These are phyloP conservation scores for Vitis hybrid DNA, from an alignment of 177 flowering plant genomes.

Conservation along the genomic window DNA sequence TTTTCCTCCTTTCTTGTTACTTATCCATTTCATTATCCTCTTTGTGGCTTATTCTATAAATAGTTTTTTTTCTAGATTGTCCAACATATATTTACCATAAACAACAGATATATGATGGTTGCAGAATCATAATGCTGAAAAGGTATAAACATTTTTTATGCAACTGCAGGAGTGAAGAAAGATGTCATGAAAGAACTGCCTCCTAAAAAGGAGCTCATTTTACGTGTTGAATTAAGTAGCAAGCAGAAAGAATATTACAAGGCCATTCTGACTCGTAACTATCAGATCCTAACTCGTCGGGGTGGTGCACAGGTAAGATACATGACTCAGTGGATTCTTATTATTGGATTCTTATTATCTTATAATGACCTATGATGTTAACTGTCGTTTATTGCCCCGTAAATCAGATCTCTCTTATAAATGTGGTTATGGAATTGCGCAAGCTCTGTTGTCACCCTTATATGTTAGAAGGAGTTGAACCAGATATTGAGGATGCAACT, in stretches of 20 bases:
- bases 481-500: conserved; percentile 55
- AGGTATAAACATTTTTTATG: not conserved
- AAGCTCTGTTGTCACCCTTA: conserved; percentile 96
- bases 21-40: no score
- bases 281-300: conserved; percentile 75
- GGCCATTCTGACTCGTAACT: conserved; percentile 96
- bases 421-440: conserved; percentile 98
- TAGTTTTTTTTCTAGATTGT: no score
- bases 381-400: conserved; percentile 8
- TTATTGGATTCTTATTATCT: not conserved
- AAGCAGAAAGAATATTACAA: conserved; percentile 94
- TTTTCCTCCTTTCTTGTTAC: not conserved
- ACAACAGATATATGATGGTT: no score
- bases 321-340: not conserved
- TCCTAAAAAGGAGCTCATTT: conserved; percentile 93
- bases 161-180: conserved; percentile 83
- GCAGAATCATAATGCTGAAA: no score
- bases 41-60: no score
- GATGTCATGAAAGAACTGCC: conserved; percentile 97
- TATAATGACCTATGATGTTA: not conserved
- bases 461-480: conserved; percentile 95
- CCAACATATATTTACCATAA: no score
- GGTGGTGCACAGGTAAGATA: conserved; percentile 82
- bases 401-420: conserved; percentile 85
- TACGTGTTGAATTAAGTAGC: conserved; percentile 93